phyloP scores from a whole-genome alignment of 1,284 basidiomycete species.

The Leccinum insolens region DNA sequence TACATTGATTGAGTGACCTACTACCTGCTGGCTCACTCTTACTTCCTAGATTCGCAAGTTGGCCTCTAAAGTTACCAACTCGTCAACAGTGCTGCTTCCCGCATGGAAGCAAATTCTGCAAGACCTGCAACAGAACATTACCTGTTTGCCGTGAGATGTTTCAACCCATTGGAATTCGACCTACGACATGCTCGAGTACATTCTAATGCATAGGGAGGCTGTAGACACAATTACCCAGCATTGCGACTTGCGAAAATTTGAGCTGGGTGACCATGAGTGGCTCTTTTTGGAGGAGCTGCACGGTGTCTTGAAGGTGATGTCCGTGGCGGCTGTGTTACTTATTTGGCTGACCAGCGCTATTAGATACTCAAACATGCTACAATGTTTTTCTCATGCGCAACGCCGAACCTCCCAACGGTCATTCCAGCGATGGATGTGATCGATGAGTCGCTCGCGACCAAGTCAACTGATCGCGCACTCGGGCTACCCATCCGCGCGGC shows the following conservation, averaged over 20 bases:
- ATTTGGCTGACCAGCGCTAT: too few species aligned
- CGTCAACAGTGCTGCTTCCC: too few species aligned
- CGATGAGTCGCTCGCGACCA: slow-evolving; percentile 18
- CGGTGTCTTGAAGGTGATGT: too few species aligned
- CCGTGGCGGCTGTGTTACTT: too few species aligned
- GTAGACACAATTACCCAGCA: too few species aligned
- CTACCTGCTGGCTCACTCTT: too few species aligned
- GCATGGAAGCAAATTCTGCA: neutral
- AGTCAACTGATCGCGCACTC: slow-evolving; percentile 12
- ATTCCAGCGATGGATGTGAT: slow-evolving; percentile 35
- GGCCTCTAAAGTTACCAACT: too few species aligned
- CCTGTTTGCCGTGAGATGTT: neutral
- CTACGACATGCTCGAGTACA: neutral
- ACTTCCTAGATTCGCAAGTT: too few species aligned
- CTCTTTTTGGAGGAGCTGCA: too few species aligned
- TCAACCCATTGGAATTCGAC: neutral
- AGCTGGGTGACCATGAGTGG: too few species aligned
- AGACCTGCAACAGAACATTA: neutral
- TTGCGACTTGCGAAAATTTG: too few species aligned
- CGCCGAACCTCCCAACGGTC: slow-evolving; percentile 26
- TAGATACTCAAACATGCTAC: slow-evolving; percentile 33
- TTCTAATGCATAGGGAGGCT: neutral
- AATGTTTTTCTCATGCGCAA: slow-evolving; percentile 26
- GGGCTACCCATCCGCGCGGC: slow-evolving; percentile 19
- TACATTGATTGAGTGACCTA: too few species aligned